Evolutionary conservation across 371 early-diverging fungal species (phyloP), one percentile per base, ranked within the genome.

Genomic region (Mucor irregularis): DNA sequence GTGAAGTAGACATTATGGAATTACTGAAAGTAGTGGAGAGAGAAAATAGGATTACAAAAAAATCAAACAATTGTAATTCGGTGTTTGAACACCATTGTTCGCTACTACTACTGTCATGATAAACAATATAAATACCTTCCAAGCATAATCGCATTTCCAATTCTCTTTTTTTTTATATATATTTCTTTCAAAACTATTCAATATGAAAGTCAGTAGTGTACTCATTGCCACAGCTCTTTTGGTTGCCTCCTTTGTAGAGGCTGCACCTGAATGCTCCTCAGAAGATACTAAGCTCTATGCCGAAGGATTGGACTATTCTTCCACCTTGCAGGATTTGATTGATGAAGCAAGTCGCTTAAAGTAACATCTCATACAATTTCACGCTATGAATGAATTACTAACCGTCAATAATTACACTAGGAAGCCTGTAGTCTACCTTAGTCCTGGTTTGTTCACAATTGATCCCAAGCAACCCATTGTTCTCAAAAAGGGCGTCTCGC

Each of bases 291-390:
- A 43, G 22, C 25, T 29, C 13, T 63, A 58, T 9, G 9, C 49
- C 10, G n/a, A 25, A 2, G 46, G 42, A 1, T 10, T 39, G 11
- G 55, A 54, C 25, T 64, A 58, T 24, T 53, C 64, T 3, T 25
- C 14, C n/a, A 54, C 45, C 37, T 35, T 64, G 1, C 75, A 74
- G 46, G 56, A 56, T 2, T 43, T 74, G 22, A 69, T 74, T 48
- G 63, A 74, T 47, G 45, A 68, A 34, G 71, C 71, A 6, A 59
- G 58, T 42, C 19, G 42, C 7, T 38, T 17, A 58, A 40, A 60
- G 75, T 71, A 53, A 38, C n/a, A 34, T 4, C 13, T 48, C 40
- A 42, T 39, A 16, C 2, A 0, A 6, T 11, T 21, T 24, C 7
- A 13, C 1, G 4, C 6, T 1, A 34, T 13, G 7, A n/a, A 8